Evolutionary conservation across 2,329 filamentous ascomycete species (phyloP), one percentile per base, ranked within the genome.

Genomic region (Ascochyta clinopodiicola): DNA sequence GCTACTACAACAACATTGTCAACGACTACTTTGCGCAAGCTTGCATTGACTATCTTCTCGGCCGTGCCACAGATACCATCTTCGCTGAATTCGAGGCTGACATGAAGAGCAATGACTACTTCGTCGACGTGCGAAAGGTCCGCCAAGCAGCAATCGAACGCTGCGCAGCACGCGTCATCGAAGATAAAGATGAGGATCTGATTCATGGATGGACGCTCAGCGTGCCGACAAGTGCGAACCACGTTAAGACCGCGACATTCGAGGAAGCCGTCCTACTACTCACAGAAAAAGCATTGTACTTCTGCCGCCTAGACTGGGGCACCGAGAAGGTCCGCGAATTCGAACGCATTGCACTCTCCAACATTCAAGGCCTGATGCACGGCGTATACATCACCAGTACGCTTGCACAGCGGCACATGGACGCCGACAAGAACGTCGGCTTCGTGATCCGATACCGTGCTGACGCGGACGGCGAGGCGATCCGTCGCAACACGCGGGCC

Each of bases 11-110:
- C 70, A 98, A 96, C 63, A 95, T 98, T 77, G 92, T 99, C 62
- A 96, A 96, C 64, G 95, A 99, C 77, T 97, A 96, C 75, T 98
- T 98, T 76, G 90, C 93, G 21, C 95, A 99, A 74, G 91, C 92
- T 0, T 91, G 91, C 45, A 96, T 99, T 62, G 95, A 99, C 73
- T 98, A 95, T 70, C 84, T 96, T 4, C 84, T 98, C 0, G 95
- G 95, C 19, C 95, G 95, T 63, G 91, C 96, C 10, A 92, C 89
- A 0, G 88, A 88, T 1, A 82, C 87, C 15, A 89, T 96, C 2
- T 98, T 98, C 71, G 90, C 94, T 52, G 95, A 99, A 64, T 99
- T 99, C 60, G 92, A 97, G 70, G 87, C 89, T 15, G 90, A 93
- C 64, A 92, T 99, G 86, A 96, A 93, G 85, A 93, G 88, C 38